Percentiles rank a stretch among this genome's conserved stretches.
Evolutionary conservation across 371 early-diverging fungal species (phyloP).

Genomic region (Capniomyces stellatus): DNA sequence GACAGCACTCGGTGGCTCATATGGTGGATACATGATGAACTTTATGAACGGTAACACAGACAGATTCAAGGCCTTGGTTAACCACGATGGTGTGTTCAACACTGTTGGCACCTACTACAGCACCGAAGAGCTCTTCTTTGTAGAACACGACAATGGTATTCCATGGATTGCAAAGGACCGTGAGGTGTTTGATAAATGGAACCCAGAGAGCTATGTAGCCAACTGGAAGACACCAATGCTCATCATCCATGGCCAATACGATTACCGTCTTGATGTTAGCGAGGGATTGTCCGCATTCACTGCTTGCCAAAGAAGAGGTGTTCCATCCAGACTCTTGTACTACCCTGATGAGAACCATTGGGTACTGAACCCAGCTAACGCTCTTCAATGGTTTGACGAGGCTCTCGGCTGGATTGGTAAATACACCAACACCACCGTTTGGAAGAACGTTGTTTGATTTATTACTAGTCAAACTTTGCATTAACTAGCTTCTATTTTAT

Average conservation of each 20-base stretch:
- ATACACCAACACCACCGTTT: neutral
- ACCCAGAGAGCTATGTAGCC: constrained; percentile 47
- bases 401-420: constrained; percentile 38
- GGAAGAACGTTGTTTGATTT: too few species aligned
- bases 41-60: constrained; percentile 50
- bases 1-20: constrained; percentile 56
- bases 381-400: constrained; percentile 55
- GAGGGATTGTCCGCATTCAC: constrained; percentile 64
- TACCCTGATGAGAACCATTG: constrained; percentile 69
- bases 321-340: constrained; percentile 49
- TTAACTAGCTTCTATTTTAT: too few species aligned
- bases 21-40: constrained; percentile 75
- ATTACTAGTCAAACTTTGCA: too few species aligned
- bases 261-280: constrained; percentile 45
- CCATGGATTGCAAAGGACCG: constrained; percentile 41
- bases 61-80: constrained; percentile 54
- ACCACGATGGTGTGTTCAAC: constrained; percentile 70
- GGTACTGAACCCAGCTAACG: constrained; percentile 57
- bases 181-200: constrained; percentile 41
- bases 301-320: constrained; percentile 50
- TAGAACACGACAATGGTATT: constrained; percentile 59
- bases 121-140: constrained; percentile 69
- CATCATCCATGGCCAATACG: constrained; percentile 49
- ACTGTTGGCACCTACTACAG: constrained; percentile 41
- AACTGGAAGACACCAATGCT: constrained; percentile 68